Conservation (phyloP, 2,329 filamentous ascomycete genomes). For the Teratosphaeria nubilosa region DNA sequence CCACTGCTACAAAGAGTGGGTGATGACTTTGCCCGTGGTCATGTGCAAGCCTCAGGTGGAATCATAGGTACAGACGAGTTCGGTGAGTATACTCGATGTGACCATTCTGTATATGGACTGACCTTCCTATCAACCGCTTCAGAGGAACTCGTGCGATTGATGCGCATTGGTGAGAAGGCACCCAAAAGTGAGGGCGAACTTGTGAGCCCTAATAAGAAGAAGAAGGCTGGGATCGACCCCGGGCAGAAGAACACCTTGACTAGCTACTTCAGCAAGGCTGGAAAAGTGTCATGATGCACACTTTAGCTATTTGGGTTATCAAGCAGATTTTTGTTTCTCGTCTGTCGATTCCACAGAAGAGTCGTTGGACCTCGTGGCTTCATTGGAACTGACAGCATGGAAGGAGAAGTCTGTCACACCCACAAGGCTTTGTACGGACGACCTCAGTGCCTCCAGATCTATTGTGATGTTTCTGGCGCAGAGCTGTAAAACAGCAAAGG, state of each 20-base stretch:
- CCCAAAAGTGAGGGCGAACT: conserved; percentile 24
- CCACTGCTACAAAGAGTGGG: conserved; percentile 43
- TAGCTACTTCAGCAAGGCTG: conserved; percentile 43
- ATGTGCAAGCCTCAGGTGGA: conserved; percentile 58
- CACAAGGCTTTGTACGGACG: conserved; percentile 50
- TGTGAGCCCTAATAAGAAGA: conserved; percentile 26
- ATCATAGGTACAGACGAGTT: conserved; percentile 52
- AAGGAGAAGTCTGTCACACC: conserved; percentile 64
- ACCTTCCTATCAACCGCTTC: neutral
- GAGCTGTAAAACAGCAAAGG: neutral
- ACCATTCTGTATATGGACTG: neutral
- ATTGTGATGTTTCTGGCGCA: neutral
- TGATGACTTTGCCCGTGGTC: conserved; percentile 54
- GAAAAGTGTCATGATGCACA: neutral
- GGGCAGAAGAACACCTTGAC: conserved; percentile 45
- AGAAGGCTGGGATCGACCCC: conserved; percentile 23
- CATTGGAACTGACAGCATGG: conserved; percentile 30
- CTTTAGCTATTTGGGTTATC: neutral
- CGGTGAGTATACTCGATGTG: conserved; percentile 18
- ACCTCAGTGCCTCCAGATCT: neutral
- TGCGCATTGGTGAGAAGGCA: conserved; percentile 50
- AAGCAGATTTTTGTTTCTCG: conserved; percentile 2
- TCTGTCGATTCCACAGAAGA: neutral
- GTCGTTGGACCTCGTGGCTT: neutral
- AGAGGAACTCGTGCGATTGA: conserved; percentile 49